A percentile compares a stretch with the other conserved stretches of the same genome.
Evolutionary conservation across 2,329 filamentous ascomycete species (phyloP).

Genomic region (Colletotrichum theobromicola): DNA sequence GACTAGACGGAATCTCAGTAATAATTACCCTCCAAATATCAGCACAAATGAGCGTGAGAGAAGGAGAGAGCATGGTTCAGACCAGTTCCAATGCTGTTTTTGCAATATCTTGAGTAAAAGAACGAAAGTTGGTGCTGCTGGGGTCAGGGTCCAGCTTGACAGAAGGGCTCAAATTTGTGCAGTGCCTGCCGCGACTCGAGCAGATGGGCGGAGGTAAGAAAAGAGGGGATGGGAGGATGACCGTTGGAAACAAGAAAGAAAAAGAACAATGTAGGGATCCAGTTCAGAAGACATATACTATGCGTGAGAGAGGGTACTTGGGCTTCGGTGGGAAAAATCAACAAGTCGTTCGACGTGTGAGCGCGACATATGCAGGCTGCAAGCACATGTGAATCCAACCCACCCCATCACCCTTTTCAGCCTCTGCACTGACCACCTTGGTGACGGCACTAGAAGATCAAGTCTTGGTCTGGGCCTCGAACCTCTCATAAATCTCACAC

Average conservation of each 20-base stretch:
- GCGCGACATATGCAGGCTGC: not conserved
- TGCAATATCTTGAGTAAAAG: not conserved
- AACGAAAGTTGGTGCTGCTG: not conserved
- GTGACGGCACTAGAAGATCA: not conserved
- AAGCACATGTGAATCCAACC: not conserved
- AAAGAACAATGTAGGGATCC: not conserved
- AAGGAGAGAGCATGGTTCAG: not conserved
- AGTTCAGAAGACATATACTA: not conserved
- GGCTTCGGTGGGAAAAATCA: not conserved
- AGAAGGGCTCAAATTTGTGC: not conserved
- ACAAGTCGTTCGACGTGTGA: not conserved
- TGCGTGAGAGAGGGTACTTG: not conserved
- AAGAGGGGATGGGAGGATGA: not conserved
- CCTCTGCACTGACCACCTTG: slow-evolving; percentile 8
- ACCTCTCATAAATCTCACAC: too few relatives aligned
- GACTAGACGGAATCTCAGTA: not conserved
- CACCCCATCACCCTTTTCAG: not conserved
- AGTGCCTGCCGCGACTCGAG: not conserved
- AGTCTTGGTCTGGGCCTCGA: not conserved
- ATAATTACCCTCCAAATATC: not conserved
- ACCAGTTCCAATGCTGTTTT: not conserved
- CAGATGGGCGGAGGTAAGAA: not conserved
- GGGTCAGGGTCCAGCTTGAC: not conserved
- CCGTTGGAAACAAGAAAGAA: not conserved
- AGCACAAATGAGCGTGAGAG: not conserved